phyloP scores from a whole-genome alignment of 192 early-diverging fungal species.

The Dispira simplex region DNA sequence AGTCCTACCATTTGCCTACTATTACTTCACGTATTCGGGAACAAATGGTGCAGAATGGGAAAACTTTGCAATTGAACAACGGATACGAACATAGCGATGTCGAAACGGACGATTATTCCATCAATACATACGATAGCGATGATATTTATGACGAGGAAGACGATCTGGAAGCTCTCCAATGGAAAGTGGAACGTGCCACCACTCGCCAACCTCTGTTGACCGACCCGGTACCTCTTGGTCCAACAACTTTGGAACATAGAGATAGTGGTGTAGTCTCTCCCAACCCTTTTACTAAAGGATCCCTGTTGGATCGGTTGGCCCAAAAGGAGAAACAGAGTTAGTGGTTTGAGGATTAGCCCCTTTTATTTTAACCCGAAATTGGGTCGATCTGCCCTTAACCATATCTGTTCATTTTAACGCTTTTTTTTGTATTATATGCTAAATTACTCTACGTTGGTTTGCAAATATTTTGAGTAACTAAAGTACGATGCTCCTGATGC shows the following conservation, averaged over 20 bases:
- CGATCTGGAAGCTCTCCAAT: background rate
- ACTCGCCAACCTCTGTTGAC: background rate
- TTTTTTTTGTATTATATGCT: too few species aligned
- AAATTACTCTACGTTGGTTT: too few species aligned
- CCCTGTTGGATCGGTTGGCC: background rate
- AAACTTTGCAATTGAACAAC: slow-evolving; percentile 15
- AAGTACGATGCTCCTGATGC: too few species aligned
- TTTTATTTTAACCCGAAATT: too few species aligned
- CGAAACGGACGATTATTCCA: slow-evolving; percentile 1
- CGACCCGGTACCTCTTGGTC: background rate
- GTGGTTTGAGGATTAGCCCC: background rate
- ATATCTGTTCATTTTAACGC: too few species aligned
- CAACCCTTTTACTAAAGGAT: slow-evolving; percentile 2
- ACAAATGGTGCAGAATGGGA: background rate
- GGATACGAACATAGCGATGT: slow-evolving; percentile 23
- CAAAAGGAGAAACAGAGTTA: background rate
- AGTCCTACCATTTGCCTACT: slow-evolving; percentile 25
- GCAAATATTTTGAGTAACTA: too few species aligned
- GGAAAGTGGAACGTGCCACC: background rate
- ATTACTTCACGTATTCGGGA: slow-evolving; percentile 3
- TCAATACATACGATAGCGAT: slow-evolving; percentile 20
- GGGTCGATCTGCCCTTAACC: too few species aligned
- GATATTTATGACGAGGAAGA: slow-evolving; percentile 24
- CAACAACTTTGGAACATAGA: background rate
- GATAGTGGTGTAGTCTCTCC: background rate